These are phyloP conservation scores for Eimeria acervulina DNA, from an alignment of 169 alveolate genomes.

Conservation along the genomic window DNA sequence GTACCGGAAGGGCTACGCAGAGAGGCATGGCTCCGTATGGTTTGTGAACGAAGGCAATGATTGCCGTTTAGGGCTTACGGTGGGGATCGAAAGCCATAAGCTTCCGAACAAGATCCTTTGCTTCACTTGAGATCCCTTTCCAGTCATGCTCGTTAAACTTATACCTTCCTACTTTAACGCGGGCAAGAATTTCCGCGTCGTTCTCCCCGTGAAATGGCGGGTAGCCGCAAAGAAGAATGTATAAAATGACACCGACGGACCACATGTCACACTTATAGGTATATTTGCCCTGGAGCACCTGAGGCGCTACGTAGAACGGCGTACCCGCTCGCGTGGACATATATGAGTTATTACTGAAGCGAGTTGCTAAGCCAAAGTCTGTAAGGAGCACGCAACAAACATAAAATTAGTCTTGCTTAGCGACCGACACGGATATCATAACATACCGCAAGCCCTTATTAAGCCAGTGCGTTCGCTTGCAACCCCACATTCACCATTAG, in stretches of 20 bases:
- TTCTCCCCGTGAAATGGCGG: constrained; percentile 93
- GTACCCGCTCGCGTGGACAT: constrained; percentile 85
- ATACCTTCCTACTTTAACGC: constrained; percentile 85
- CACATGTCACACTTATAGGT: constrained; percentile 97
- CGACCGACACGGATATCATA: background rate
- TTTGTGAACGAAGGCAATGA: background rate
- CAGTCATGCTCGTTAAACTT: constrained; percentile 91
- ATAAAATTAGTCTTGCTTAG: background rate
- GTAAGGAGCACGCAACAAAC: constrained; percentile 17
- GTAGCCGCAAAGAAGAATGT: constrained; percentile 92
- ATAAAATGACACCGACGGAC: constrained; percentile 96
- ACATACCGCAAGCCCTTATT: background rate
- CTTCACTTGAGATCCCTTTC: constrained; percentile 94
- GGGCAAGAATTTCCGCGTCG: constrained; percentile 90
- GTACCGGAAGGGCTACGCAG: background rate
- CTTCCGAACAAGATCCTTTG: constrained; percentile 94
- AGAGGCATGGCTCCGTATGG: background rate
- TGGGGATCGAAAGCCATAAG: constrained; percentile 88
- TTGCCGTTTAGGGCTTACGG: constrained; percentile 25
- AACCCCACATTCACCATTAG: background rate
- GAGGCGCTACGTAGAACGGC: constrained; percentile 98
- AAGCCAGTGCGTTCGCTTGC: background rate
- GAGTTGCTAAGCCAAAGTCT: constrained; percentile 93
- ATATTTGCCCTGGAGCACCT: constrained; percentile 96
- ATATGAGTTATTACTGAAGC: constrained; percentile 86